phyloP scores from a whole-genome alignment of 805 yeast genomes.

The Debaryomyces prosopidis region DNA sequence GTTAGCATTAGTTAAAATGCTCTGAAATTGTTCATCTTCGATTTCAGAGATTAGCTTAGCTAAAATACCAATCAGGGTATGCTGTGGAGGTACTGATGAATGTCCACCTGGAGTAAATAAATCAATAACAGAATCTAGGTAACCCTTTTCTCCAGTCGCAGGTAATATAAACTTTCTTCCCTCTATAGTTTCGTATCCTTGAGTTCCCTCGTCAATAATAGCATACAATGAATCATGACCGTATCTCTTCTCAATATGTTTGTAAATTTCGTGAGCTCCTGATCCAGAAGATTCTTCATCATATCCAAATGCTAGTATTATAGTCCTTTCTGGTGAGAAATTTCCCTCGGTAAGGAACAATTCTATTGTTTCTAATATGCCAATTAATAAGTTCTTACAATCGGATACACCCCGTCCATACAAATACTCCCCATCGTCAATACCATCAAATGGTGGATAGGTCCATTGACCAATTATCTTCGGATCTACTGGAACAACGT shows the following conservation, averaged over 20 bases:
- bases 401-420: conserved; percentile 39
- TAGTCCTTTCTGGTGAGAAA: conserved; percentile 45
- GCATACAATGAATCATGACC: conserved; percentile 46
- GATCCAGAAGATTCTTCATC: conserved; percentile 50
- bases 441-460: conserved; percentile 39
- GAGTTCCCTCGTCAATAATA: conserved; percentile 44
- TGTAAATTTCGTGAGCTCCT: conserved; percentile 37
- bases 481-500: conserved; percentile 42
- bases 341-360: conserved; percentile 26
- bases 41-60: conserved; percentile 39
- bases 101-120: conserved; percentile 52
- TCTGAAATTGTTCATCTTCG: conserved; percentile 37
- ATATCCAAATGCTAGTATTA: conserved; percentile 49
- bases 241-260: conserved; percentile 32
- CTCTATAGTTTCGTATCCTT: conserved; percentile 20
- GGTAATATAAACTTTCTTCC: conserved; percentile 45
- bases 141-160: conserved; percentile 52
- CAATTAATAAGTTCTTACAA: conserved; percentile 45
- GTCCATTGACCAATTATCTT: conserved; percentile 41
- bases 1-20: conserved; percentile 41
- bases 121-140: conserved; percentile 40
- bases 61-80: conserved; percentile 49
- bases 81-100: conserved; percentile 50
- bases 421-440: conserved; percentile 28
- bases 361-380: conserved; percentile 40